Evolutionary conservation across 2,329 filamentous ascomycete species (phyloP), one percentile per base, ranked within the genome.

Genomic region (Stylonectria norvegica): DNA sequence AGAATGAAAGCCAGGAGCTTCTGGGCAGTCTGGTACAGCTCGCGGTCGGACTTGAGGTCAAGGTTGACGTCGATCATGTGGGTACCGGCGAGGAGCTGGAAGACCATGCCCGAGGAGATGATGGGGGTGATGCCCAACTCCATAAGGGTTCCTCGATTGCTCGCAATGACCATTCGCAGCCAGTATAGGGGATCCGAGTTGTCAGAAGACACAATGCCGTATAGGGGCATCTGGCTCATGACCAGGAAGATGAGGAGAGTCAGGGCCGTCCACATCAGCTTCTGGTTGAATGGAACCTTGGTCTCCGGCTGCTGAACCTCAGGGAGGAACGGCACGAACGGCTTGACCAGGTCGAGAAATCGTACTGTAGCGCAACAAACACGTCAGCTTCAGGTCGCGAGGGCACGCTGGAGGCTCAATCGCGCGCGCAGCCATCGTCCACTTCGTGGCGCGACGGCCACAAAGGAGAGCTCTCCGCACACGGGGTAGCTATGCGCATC

Each of bases 21-120:
- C 80, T 98, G 93, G 41, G 94, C 93, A 52, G 91, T 98, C 78
- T 98, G 93, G 82, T 98, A 98, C 53, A 98, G 84, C 78, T 98
- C 93, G 72, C 93, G 93, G 72, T 98, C 93, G 69, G 91, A 93
- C 81, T 98, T 98, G 71, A 97, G 85, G 79, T 98, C 93, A 61
- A 98, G 87, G 81, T 98, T 97, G 78, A 98, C 91, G 68, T 98
- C 93, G 72, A 98, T 97, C 75, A 97, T 86, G 80, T 98, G 93
- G 69, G 93, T 98, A 65, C 93, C 93, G 64, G 93, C 93, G 55
- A 98, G 87, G 63, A 98, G 90, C 84, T 98, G 93, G 83, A 98
- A 98, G 63, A 98, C 89, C 93, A 98, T 98, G 72, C 93, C 93
- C 25, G 93, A 97, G 46, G 93, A 96, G 73, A 98, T 97, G 71